Conservation (phyloP, 805 yeast genomes). For the Metschnikowia continentalis region DNA sequence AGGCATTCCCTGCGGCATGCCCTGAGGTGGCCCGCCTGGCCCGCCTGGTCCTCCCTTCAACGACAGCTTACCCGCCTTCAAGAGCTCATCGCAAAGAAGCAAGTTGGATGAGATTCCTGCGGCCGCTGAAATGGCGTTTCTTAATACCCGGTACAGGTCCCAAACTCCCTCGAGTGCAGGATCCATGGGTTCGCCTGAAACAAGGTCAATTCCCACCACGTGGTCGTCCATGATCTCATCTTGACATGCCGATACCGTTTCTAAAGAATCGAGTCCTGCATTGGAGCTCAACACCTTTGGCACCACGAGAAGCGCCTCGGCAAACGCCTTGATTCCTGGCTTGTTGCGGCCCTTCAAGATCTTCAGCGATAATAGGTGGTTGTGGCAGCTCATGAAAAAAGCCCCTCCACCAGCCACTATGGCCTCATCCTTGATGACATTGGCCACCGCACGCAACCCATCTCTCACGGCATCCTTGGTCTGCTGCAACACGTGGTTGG, state of each 20-base stretch:
- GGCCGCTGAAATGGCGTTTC: constrained; percentile 90
- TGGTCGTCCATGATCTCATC: constrained; percentile 81
- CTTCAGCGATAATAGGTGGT: constrained; percentile 52
- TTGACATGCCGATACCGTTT: constrained; percentile 81
- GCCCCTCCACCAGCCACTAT: constrained; percentile 98
- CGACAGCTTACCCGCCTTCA: constrained; percentile 95
- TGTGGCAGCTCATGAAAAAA: constrained; percentile 78
- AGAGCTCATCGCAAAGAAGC: constrained; percentile 88
- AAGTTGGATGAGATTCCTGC: constrained; percentile 92
- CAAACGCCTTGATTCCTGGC: constrained; percentile 89
- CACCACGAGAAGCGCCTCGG: constrained; percentile 83
- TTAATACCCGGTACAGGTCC: constrained; percentile 91
- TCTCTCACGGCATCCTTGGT: constrained; percentile 97
- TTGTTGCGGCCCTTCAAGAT: constrained; percentile 77
- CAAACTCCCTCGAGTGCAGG: constrained; percentile 92
- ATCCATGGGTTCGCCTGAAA: constrained; percentile 92
- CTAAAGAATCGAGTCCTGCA: constrained; percentile 91
- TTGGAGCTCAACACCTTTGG: constrained; percentile 92
- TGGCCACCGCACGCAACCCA: constrained; percentile 91
- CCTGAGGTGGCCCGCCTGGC: constrained; percentile 13
- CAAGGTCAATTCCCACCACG: constrained; percentile 85
- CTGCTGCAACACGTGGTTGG: constrained; percentile 82
- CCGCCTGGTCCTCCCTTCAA: constrained; percentile 51
- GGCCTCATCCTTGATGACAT: constrained; percentile 77
- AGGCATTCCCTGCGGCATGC: constrained; percentile 20